phyloP scores from a whole-genome alignment of 176 grass and related monocot species.

The Phyllostachys edulis region DNA sequence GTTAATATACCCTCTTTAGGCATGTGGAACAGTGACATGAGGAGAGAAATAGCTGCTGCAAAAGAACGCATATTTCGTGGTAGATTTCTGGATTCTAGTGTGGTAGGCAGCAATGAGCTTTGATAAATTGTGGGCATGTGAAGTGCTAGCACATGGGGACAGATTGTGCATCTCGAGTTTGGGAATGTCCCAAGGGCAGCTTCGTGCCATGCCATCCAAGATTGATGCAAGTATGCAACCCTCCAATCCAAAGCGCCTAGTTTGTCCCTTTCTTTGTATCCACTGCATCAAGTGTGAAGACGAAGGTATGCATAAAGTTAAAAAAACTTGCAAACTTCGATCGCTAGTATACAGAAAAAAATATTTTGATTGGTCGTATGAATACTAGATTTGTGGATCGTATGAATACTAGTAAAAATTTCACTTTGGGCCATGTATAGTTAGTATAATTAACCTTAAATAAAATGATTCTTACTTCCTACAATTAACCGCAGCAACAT shows the following conservation, averaged over 20 bases:
- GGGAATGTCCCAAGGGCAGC: slow-evolving; percentile 19
- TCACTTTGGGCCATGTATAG: too few relatives aligned
- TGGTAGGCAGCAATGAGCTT: not conserved
- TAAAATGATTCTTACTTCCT: too few relatives aligned
- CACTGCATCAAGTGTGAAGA: slow-evolving; percentile 27
- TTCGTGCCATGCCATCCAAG: not conserved
- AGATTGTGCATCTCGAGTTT: slow-evolving; percentile 23
- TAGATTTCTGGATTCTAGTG: slow-evolving; percentile 14
- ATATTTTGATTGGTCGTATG: not conserved
- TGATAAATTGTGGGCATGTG: slow-evolving; percentile 15
- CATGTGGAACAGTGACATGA: slow-evolving; percentile 24
- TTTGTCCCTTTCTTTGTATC: slow-evolving; percentile 32
- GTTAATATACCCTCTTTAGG: slow-evolving; percentile 5
- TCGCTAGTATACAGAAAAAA: not conserved
- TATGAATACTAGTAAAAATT: too few relatives aligned
- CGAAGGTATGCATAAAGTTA: not conserved
- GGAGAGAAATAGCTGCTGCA: not conserved
- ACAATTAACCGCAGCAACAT: not conserved
- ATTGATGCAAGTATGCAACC: slow-evolving; percentile 25
- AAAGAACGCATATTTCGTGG: slow-evolving; percentile 1
- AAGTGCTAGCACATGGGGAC: slow-evolving; percentile 22
- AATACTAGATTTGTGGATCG: too few relatives aligned
- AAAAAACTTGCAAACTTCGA: not conserved
- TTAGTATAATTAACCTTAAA: not conserved
- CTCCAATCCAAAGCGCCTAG: slow-evolving; percentile 28